Evolutionary conservation across 2,329 filamentous ascomycete genomes (phyloP).

Genomic region (Zymoseptoria tritici): DNA sequence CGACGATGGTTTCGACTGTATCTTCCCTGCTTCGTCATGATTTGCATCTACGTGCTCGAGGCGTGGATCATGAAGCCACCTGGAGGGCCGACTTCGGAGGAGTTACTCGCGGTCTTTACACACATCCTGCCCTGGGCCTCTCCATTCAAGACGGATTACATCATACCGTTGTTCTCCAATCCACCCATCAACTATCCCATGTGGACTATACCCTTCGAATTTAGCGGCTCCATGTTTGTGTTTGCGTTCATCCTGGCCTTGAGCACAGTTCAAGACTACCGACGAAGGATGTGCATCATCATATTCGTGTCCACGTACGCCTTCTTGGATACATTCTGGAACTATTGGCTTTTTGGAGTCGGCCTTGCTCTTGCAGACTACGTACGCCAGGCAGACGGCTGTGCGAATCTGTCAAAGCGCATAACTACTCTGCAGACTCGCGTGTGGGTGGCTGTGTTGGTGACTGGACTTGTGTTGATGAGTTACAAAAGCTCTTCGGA

Average conservation of each 20-base stretch:
- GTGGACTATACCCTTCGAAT: slow-evolving; percentile 8
- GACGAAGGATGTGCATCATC: background rate
- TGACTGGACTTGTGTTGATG: slow-evolving; percentile 1
- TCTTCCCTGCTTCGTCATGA: slow-evolving; percentile 2
- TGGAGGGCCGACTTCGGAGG: background rate
- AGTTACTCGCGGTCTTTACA: background rate
- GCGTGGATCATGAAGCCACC: background rate
- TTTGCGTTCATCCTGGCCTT: slow-evolving; percentile 2
- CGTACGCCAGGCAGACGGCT: slow-evolving; percentile 1
- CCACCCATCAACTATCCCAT: slow-evolving; percentile 4
- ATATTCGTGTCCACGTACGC: background rate
- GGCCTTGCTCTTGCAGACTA: slow-evolving; percentile 8
- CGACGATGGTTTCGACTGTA: slow-evolving; percentile 5
- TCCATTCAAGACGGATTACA: slow-evolving; percentile 1
- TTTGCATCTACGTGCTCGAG: background rate
- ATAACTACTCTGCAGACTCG: background rate
- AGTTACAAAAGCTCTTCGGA: background rate
- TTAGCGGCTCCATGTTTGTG: slow-evolving; percentile 4
- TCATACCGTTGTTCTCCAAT: background rate
- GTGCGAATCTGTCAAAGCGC: background rate
- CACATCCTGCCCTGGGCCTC: background rate
- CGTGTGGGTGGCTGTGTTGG: background rate
- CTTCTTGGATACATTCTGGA: background rate
- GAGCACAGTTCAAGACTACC: background rate
- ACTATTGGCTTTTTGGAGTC: slow-evolving; percentile 4